Evolutionary conservation across 2,329 filamentous ascomycete genomes (phyloP).

Genomic region (Chaetomium olivaceum): DNA sequence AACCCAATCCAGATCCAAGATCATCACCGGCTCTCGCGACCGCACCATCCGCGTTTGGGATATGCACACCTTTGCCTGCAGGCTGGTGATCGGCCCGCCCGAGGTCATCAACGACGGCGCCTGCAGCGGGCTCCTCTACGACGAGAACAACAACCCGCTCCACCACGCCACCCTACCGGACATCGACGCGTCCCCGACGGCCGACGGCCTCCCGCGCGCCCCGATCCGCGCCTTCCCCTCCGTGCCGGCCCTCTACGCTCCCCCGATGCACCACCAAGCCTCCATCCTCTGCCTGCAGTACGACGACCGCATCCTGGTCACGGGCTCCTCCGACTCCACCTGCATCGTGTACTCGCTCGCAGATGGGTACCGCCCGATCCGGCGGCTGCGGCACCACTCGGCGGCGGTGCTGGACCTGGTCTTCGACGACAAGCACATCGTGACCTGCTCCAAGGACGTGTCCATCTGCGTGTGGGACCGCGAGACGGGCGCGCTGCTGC

Average conservation of each 20-base stretch:
- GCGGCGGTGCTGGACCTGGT: slow-evolving; percentile 92
- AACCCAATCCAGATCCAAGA: slow-evolving; percentile 68
- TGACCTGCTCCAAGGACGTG: slow-evolving; percentile 95
- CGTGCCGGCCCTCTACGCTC: slow-evolving; percentile 57
- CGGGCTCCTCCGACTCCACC: slow-evolving; percentile 87
- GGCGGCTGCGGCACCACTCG: slow-evolving; percentile 73
- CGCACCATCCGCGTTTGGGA: slow-evolving; percentile 97
- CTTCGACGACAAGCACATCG: slow-evolving; percentile 88
- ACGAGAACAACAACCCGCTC: slow-evolving; percentile 51
- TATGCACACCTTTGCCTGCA: slow-evolving; percentile 82
- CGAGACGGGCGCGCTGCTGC: slow-evolving; percentile 70
- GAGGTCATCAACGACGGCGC: slow-evolving; percentile 57
- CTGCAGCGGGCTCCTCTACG: slow-evolving; percentile 48
- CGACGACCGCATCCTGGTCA: slow-evolving; percentile 88
- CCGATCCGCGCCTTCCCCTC: slow-evolving; percentile 45
- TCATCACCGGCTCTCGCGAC: slow-evolving; percentile 94
- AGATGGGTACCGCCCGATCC: slow-evolving; percentile 75
- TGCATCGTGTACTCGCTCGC: slow-evolving; percentile 90
- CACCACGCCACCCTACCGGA: slow-evolving; percentile 59
- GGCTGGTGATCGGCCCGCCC: slow-evolving; percentile 80
- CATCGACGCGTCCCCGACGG: slow-evolving; percentile 39
- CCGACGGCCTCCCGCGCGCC: slow-evolving; percentile 27
- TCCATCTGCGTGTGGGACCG: slow-evolving; percentile 96
- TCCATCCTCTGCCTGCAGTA: slow-evolving; percentile 96
- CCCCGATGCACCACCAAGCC: slow-evolving; percentile 74